Evolutionary conservation across 495 filamentous ascomycete genomes (phyloP), one percentile per base, ranked within the genome.

Genomic region (Lasiosphaeria hispida): DNA sequence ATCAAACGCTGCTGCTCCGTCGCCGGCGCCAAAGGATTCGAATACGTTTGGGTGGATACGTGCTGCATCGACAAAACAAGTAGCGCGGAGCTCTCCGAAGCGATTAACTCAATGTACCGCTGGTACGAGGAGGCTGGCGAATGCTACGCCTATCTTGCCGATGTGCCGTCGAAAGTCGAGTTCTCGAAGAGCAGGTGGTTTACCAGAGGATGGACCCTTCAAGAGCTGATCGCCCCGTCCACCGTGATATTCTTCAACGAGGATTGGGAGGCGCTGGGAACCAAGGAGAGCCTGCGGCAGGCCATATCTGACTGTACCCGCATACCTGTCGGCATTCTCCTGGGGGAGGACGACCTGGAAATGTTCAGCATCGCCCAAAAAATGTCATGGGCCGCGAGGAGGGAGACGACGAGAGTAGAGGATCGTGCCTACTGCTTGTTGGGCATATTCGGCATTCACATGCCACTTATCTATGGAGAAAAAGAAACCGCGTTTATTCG

Each of bases 31-130:
- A 23, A 33, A n/a, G 45, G 43, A 3, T 17, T 47, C 13, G 18
- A 19, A 10, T 47, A 47, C n/a, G 5, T 30, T 30, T 47, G 13
- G 45, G 45, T 48, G 5, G 45, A 48, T 13, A 48, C 45, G 1
- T 48, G 45, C 18, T 48, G 45, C 33, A 48, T 48, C 19, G 45
- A 48, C 45, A 48, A 48, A 33, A 30, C 45, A 11, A 23, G 33
- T 17, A 8, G 6, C 9, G 33, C 19, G 2, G 45, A 48, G 19
- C 45, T 48, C 7, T 48, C 45, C 7, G 9, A 23, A 34, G 19
- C 45, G 1, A 48, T 48, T 13, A 48, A 48, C 30, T 48, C 45
- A 7, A 48, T 48, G 45, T 48, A 30, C n/a, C 45, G 8, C 8
- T 48, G 45, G 45, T 48, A 48, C 19, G 8, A 48, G 13, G 33